phyloP scores from a whole-genome alignment of 352 stramenopile species.

The Peronospora farinosa region DNA sequence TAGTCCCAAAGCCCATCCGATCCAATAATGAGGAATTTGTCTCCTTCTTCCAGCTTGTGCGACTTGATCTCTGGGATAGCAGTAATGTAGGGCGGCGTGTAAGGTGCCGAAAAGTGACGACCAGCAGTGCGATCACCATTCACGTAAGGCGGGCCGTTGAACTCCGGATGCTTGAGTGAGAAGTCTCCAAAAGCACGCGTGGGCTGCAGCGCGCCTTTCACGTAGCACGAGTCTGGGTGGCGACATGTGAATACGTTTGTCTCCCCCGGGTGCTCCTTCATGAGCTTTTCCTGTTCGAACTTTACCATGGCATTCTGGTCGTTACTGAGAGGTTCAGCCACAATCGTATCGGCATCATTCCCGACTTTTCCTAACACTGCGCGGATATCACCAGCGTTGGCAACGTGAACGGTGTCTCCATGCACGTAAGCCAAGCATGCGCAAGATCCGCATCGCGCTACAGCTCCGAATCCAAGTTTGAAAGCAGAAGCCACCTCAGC shows the following conservation, averaged over 20 bases:
- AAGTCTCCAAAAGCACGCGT: conserved; percentile 90
- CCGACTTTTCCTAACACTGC: conserved; percentile 59
- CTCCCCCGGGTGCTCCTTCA: conserved; percentile 81
- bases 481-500: conserved; percentile 77
- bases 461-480: conserved; percentile 86
- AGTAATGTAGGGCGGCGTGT: conserved; percentile 91
- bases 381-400: conserved; percentile 83
- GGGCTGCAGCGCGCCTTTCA: conserved; percentile 88
- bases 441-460: conserved; percentile 85
- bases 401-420: conserved; percentile 74
- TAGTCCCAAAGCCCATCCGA: conserved; percentile 98
- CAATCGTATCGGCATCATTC: conserved; percentile 33
- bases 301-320: conserved; percentile 91
- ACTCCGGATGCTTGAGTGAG: conserved; percentile 91
- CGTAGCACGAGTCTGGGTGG: conserved; percentile 88
- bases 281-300: conserved; percentile 81
- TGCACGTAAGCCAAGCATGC: conserved; percentile 76
- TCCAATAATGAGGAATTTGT: conserved; percentile 96
- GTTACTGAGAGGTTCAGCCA: conserved; percentile 75
- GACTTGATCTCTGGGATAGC: conserved; percentile 79
- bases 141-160: conserved; percentile 81
- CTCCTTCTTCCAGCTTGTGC: conserved; percentile 51
- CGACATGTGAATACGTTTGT: conserved; percentile 89
- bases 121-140: conserved; percentile 79
- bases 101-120: conserved; percentile 83